These are phyloP conservation scores for Porphyra umbilicalis DNA, from an alignment of 31 red algal genomes.

Conservation along the genomic window DNA sequence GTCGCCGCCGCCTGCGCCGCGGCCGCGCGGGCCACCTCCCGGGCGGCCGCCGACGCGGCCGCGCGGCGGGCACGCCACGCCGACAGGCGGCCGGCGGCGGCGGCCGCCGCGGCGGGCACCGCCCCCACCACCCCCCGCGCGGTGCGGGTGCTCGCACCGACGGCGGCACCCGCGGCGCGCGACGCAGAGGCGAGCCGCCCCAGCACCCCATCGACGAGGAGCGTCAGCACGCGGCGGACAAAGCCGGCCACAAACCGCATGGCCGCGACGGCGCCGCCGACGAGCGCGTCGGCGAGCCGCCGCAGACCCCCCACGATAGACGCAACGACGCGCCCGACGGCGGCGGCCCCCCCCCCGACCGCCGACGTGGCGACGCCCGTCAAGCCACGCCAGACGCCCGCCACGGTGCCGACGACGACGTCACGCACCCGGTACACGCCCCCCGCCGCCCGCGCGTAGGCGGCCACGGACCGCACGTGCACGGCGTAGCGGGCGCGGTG, in stretches of 20 bases:
- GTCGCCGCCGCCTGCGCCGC: not conserved
- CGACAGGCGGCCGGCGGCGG: not conserved
- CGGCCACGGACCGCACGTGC: not conserved
- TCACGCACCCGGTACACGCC: not conserved
- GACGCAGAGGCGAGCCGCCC: too few relatives aligned
- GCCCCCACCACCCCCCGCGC: too few relatives aligned
- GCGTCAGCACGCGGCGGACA: too few relatives aligned
- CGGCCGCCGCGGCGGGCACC: not conserved
- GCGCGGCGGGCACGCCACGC: not conserved
- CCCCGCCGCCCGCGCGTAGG: not conserved
- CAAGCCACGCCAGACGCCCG: not conserved
- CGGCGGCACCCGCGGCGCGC: too few relatives aligned
- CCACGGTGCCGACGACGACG: not conserved
- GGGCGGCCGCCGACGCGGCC: not conserved
- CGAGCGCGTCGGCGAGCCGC: not conserved
- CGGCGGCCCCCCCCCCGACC: not conserved
- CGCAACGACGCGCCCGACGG: not conserved
- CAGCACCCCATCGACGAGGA: too few relatives aligned
- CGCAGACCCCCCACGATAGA: not conserved
- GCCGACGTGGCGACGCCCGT: not conserved
- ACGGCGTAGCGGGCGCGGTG: not conserved
- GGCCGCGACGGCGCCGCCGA: too few relatives aligned
- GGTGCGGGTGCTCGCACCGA: too few relatives aligned
- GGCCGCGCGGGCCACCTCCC: too few relatives aligned
- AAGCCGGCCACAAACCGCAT: too few relatives aligned